Conservation (phyloP, 129 eudicot species). For the Dittrichia graveolens region DNA sequence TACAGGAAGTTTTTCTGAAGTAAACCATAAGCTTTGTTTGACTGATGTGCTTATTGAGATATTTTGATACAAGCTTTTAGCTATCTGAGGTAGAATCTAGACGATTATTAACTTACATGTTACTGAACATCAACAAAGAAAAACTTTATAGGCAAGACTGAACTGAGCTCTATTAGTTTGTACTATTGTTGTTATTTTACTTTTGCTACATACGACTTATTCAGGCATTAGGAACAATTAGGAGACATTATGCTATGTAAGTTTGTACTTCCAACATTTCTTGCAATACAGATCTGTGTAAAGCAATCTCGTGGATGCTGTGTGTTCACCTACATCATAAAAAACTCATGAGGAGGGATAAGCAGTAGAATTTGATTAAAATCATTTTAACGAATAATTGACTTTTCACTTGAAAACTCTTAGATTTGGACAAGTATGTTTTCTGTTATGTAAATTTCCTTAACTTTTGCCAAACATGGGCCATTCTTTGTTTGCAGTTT, state of each 20-base stretch:
- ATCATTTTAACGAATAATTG: not conserved
- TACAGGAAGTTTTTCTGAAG: not conserved
- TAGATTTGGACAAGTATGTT: not conserved
- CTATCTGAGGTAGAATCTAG: not conserved
- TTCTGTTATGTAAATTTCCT: constrained; percentile 10
- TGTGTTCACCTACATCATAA: no score
- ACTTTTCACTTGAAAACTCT: constrained; percentile 1
- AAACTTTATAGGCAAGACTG: no score
- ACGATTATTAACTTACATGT: not conserved
- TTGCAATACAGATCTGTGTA: no score
- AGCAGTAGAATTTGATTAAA: no score
- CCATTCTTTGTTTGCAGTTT: constrained; percentile 23
- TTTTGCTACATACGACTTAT: no score
- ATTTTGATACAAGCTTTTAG: not conserved
- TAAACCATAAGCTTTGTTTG: constrained; percentile 10
- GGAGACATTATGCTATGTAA: no score
- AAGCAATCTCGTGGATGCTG: no score
- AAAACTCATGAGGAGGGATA: no score
- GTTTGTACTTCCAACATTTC: no score
- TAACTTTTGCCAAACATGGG: constrained; percentile 19
- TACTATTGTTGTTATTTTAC: no score
- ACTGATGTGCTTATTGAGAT: not conserved
- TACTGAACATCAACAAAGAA: not conserved
- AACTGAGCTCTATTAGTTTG: no score
- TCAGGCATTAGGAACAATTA: no score